Base-by-base conservation (phyloP, 2,329 filamentous ascomycete species). In the Helotiales sp. region DNA sequence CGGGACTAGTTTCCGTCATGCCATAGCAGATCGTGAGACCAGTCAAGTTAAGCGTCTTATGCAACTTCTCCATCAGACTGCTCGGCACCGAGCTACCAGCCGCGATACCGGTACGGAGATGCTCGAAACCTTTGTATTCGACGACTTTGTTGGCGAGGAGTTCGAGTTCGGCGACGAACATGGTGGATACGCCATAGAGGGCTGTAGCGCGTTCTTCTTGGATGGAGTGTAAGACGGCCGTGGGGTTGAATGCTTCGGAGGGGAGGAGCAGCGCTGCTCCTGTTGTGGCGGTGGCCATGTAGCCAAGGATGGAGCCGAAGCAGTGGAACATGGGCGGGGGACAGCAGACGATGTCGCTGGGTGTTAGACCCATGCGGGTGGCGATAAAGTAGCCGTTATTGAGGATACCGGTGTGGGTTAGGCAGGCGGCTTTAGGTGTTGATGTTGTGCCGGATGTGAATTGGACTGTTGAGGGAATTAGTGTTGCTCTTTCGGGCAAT, bases 371-470 rank as follows among this genome's bases (percentile, higher is more conserved):
- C 94, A 98, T 97, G 50, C 94, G 86, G 73, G 90, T 82, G 0
- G 92, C 96, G 72, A 98, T 96, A 64, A 93, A 87, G 30, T 86
- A 84, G 34, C 94, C 96, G 77, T 98, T 98, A 80, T 98, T 99
- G 69, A 99, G 84, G 70, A 98, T 95, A n/a, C 86, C 90, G 2
- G 85, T 86, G 80, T 98, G 95, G 0, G 87, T 90, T 34, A 99
- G 85, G 82, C 93, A 96, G 1, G 95, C 95, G 0, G 96, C 96
- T 80, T 98, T 98, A 24, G 94, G 95, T 75, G 87, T 84, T 0
- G 92, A 92, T 0, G 96, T 98, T 0, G 96, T 98, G n/a, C 95
- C 96, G 0, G 91, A 95, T 0, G 96, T 99, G 81, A 98, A 98
- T 28, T 62, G 60, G 30, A 62, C 52, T 57, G 6, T 3, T 20